These are phyloP conservation scores for Xylariales sp. DNA, from an alignment of 2,329 filamentous ascomycete species.

Conservation along the genomic window DNA sequence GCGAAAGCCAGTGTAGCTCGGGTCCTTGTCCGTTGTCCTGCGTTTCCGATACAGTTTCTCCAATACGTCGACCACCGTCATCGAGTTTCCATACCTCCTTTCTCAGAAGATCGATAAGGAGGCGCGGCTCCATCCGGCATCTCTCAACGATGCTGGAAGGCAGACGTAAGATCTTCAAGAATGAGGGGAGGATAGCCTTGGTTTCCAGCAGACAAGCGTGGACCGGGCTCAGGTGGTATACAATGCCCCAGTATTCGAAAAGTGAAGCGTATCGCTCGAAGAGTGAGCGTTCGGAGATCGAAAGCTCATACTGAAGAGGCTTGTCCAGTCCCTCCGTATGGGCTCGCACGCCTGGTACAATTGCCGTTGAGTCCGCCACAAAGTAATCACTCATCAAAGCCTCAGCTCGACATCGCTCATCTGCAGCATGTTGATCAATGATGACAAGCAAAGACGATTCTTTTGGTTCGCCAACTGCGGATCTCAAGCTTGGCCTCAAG, in stretches of 20 bases:
- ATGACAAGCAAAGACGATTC: slow-evolving; percentile 54
- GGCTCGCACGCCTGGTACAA: slow-evolving; percentile 13
- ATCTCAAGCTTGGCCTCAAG: slow-evolving; percentile 10
- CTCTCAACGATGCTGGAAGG: slow-evolving; percentile 72
- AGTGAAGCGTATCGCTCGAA: slow-evolving; percentile 49
- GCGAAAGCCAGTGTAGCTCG: slow-evolving; percentile 48
- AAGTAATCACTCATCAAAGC: slow-evolving; percentile 57
- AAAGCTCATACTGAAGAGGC: slow-evolving; percentile 61
- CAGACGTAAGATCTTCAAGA: slow-evolving; percentile 51
- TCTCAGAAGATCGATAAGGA: slow-evolving; percentile 71
- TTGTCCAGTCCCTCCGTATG: slow-evolving; percentile 38
- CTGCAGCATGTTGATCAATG: slow-evolving; percentile 91
- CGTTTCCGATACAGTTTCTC: not conserved
- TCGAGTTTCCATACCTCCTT: slow-evolving; percentile 66
- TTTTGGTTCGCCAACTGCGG: not conserved
- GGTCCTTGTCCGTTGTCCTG: slow-evolving; percentile 1
- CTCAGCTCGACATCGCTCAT: slow-evolving; percentile 82
- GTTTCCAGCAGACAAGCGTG: slow-evolving; percentile 5
- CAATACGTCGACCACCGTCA: slow-evolving; percentile 32
- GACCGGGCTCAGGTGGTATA: slow-evolving; percentile 44
- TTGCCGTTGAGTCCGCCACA: slow-evolving; percentile 6
- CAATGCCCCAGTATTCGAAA: slow-evolving; percentile 72
- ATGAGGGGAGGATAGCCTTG: slow-evolving; percentile 9
- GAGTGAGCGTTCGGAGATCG: slow-evolving; percentile 52
- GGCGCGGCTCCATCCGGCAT: slow-evolving; percentile 64